phyloP scores from a whole-genome alignment of 208 protist species.

The Acanthamoeba castellanii region DNA sequence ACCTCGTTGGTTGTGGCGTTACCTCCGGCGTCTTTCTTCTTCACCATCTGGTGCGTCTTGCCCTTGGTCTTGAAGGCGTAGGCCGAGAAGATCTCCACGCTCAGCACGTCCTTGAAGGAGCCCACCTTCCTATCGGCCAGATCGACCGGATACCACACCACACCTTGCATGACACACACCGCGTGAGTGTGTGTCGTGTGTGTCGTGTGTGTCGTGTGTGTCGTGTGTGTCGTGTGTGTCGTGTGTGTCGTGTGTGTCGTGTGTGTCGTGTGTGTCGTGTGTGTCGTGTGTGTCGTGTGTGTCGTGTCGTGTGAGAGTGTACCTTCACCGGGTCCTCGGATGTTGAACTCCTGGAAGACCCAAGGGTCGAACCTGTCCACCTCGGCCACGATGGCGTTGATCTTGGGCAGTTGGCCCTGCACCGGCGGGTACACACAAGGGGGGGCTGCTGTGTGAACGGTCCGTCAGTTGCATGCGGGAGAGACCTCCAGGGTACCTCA shows the following conservation, averaged over 20 bases:
- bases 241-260: not conserved
- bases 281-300: not conserved
- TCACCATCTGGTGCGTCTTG: conserved; percentile 42
- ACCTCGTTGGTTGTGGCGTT: not conserved
- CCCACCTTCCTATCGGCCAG: not conserved
- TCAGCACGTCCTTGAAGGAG: not conserved
- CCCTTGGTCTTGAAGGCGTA: conserved; percentile 71
- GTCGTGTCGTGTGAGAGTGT: no score
- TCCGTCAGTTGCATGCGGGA: no score
- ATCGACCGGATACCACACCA: conserved; percentile 54
- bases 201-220: not conserved
- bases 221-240: no score
- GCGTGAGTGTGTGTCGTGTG: not conserved
- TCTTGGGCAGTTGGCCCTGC: conserved; percentile 41
- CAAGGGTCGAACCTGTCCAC: conserved; percentile 24
- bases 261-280: not conserved
- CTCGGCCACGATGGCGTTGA: conserved; percentile 39
- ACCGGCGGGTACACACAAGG: not conserved
- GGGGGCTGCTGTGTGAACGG: not conserved
- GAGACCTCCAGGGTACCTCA: not conserved
- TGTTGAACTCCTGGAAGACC: conserved; percentile 44
- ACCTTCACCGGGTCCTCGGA: conserved; percentile 32
- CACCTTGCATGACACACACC: not conserved
- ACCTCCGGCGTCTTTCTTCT: not conserved
- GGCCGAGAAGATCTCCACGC: not conserved